Evolutionary conservation across 176 grass and related monocot genomes (phyloP), one percentile per base, ranked within the genome.

Genomic region (Avena insularis): DNA sequence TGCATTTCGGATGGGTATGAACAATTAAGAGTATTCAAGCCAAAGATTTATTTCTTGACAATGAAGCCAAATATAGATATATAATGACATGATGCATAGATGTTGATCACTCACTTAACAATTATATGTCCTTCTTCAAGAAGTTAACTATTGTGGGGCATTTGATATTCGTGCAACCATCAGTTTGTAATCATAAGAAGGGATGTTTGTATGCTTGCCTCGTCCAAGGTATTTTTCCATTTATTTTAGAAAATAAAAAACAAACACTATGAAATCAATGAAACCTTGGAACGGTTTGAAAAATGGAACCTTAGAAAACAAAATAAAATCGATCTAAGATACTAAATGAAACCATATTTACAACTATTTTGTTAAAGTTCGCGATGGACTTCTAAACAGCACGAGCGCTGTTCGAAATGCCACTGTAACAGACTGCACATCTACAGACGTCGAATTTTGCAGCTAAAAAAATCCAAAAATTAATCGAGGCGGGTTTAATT

Each of bases 11-110:
- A 82, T 82, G 71, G 2, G 53, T 71, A 27, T 54, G 62, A 90
- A 77, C 12, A 69, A 29, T 58, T 23, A 69, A 86, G 25, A 71
- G 12, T n/a, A 71, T 45, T 70, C 13, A 71, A 82, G 9, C 27
- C 14, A 57, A 66, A 66, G 1, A 31, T 66, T 66, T 33, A 13
- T 5, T 65, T 15, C 31, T 66, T 0, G 6, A 16, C 0, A 35
- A 5, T 35, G 27, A 35, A 67, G 27, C 23, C 12, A 12, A 31
- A 65, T 25, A 6, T 65, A 65, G 12, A 66, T 66, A 33, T 33
- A 66, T 13, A 12, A 4, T 43, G 40, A 43, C 25, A 31, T 65
- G 27, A 66, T 66, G 27, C 63, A 33, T 66, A 66, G 10, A 13
- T 62, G 11, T 63, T 63, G 60, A 63, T 63, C 60, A 12, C 60